Evolutionary conservation across 2,329 filamentous ascomycete species (phyloP).

Genomic region (Pseudogymnoascus sp.): DNA sequence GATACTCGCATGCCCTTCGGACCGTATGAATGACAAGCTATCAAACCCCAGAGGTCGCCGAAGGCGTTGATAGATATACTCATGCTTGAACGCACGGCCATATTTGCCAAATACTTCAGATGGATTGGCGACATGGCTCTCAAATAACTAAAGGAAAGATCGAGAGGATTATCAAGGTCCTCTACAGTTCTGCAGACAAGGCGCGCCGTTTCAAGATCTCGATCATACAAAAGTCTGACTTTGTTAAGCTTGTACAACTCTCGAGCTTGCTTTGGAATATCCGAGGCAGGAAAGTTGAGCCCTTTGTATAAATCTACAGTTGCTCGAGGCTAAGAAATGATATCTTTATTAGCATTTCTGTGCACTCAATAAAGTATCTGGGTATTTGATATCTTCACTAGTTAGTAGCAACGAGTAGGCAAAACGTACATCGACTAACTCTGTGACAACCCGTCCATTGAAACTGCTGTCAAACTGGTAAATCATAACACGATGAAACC

Average conservation of each 20-base stretch:
- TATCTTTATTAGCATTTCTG: no score
- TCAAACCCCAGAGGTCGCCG: constrained; percentile 76
- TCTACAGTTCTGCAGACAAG: constrained; percentile 70
- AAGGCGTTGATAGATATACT: constrained; percentile 88
- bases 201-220: constrained; percentile 69
- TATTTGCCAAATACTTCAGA: constrained; percentile 77
- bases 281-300: constrained; percentile 78
- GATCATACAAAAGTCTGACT: constrained; percentile 77
- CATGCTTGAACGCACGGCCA: constrained; percentile 91
- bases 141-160: constrained; percentile 77
- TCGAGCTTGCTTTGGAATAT: constrained; percentile 76
- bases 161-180: constrained; percentile 66
- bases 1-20: constrained; percentile 75
- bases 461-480: constrained; percentile 80
- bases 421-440: constrained; percentile 57
- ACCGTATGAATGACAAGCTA: constrained; percentile 79
- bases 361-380: no score
- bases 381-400: no score
- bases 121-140: constrained; percentile 88
- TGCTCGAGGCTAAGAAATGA: constrained; percentile 42
- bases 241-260: constrained; percentile 90
- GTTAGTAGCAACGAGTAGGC: no score
- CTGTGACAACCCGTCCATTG: constrained; percentile 82
- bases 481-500: constrained; percentile 87
- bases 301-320: constrained; percentile 82